Base-by-base conservation (phyloP, 768 basidiomycete species). In the Xerocomellus chrysenteron region DNA sequence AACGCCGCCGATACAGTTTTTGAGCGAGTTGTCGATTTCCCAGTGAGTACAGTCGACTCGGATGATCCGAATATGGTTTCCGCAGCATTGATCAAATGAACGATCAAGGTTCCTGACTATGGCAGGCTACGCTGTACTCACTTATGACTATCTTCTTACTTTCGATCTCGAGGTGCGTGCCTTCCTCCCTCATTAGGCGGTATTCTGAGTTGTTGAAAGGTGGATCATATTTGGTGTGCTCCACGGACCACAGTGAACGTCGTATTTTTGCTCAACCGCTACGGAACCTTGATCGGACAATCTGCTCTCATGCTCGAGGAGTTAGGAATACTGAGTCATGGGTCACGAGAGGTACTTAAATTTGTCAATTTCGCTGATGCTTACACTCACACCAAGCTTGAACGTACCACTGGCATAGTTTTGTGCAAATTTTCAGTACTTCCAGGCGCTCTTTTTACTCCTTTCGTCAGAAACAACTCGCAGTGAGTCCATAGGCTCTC, bases 231-330 rank as follows among this genome's bases (percentile, higher is more conserved):
- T 26, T 57, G 65, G 57, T 17, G 26, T 9, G 24, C 61, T n/a
- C 57, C 52, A 13, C 57, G 65, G 58, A n/a, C 39, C 19, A 16
- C 24, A 28, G 47, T 50, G 19, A 65, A 65, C n/a, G 35, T 21
- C 9, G 5, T 54, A 17, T 66, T 67, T 44, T 50, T 66, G 11
- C 24, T 64, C 53, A 67, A 58, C 46, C 62, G 65, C 33, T 67
- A 66, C 10, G 62, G 51, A 12, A 55, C 52, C 11, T 35, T 66
- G 3, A 40, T 52, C 12, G 52, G 52, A 16, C 65, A 61, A 40
- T 50, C 43, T 19, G 16, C 47, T 24, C n/a, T 64, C 11, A 26
- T 2, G 13, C 43, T 66, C 8, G 50, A 64, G 24, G 62, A 67
- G n/a, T 39, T 60, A 1, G 65, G 65, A 14, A 4, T 54, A 3